Evolutionary conservation across 2,329 filamentous ascomycete genomes (phyloP).

Genomic region (Trichophyton mentagrophytes): DNA sequence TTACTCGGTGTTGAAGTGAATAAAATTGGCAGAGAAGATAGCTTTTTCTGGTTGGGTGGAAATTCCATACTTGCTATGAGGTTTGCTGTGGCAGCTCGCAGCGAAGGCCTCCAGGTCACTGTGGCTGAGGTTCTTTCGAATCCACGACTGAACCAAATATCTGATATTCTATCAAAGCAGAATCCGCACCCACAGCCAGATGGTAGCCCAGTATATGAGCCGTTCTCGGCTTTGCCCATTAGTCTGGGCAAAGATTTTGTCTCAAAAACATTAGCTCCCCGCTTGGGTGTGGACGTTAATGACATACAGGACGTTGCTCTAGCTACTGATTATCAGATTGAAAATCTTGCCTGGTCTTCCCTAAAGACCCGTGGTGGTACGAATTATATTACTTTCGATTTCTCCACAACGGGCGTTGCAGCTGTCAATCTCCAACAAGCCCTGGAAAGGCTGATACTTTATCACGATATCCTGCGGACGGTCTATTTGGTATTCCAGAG

Average conservation of each 20-base stretch:
- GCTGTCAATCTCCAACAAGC: not conserved
- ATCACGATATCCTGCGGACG: not conserved
- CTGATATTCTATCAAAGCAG: not conserved
- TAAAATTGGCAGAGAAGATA: constrained; percentile 38
- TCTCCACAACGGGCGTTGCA: not conserved
- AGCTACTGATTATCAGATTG: not conserved
- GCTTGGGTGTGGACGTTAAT: not conserved
- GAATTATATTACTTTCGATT: not conserved
- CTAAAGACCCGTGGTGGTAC: not conserved
- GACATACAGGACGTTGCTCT: not conserved
- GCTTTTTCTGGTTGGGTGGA: constrained; percentile 46
- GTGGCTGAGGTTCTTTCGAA: constrained; percentile 43
- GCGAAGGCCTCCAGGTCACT: constrained; percentile 37
- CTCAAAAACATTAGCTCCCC: not conserved
- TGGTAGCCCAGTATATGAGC: not conserved
- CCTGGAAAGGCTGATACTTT: not conserved
- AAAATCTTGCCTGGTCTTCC: not conserved
- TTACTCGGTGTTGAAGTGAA: constrained; percentile 35
- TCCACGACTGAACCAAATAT: not conserved
- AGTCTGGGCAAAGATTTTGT: not conserved
- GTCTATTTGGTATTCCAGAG: not conserved
- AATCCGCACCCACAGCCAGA: not conserved
- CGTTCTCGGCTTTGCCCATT: not conserved
- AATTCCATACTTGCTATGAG: constrained; percentile 49
- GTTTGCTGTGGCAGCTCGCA: constrained; percentile 43